phyloP scores from a whole-genome alignment of 257 asterid species.

The Nicotiana noctiflora region DNA sequence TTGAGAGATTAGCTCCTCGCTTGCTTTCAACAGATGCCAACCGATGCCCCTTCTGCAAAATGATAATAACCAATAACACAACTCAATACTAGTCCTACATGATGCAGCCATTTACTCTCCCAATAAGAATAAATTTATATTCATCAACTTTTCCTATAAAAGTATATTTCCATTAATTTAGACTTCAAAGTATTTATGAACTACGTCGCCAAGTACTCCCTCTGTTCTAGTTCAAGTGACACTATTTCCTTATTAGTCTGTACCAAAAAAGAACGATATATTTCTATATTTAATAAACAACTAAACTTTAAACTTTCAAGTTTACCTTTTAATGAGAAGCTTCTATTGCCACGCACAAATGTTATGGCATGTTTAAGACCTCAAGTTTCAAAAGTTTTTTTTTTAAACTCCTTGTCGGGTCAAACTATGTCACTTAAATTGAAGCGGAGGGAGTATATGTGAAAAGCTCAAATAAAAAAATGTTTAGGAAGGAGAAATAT shows the following conservation, averaged over 20 bases:
- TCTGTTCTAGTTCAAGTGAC: no score
- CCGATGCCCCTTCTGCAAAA: slow-evolving; percentile 87
- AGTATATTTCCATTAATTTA: neutral
- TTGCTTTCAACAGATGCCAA: slow-evolving; percentile 82
- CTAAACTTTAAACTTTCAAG: no score
- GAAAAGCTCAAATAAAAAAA: neutral
- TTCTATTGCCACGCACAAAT: no score
- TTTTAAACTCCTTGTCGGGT: no score
- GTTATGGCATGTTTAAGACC: no score
- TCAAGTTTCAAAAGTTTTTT: no score
- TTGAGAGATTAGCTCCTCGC: slow-evolving; percentile 70
- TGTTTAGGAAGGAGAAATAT: neutral
- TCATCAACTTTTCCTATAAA: neutral
- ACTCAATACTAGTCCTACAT: neutral
- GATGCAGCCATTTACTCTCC: neutral
- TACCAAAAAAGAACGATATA: no score
- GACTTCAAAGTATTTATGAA: neutral
- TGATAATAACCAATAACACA: neutral
- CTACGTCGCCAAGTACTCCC: neutral
- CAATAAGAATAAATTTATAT: neutral
- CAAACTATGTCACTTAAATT: no score
- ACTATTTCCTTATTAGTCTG: no score
- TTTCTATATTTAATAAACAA: no score
- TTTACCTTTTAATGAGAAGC: no score
- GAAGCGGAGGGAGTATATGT: neutral